These are phyloP conservation scores for Physcia stellaris DNA, from an alignment of 495 filamentous ascomycete genomes.

Conservation along the genomic window DNA sequence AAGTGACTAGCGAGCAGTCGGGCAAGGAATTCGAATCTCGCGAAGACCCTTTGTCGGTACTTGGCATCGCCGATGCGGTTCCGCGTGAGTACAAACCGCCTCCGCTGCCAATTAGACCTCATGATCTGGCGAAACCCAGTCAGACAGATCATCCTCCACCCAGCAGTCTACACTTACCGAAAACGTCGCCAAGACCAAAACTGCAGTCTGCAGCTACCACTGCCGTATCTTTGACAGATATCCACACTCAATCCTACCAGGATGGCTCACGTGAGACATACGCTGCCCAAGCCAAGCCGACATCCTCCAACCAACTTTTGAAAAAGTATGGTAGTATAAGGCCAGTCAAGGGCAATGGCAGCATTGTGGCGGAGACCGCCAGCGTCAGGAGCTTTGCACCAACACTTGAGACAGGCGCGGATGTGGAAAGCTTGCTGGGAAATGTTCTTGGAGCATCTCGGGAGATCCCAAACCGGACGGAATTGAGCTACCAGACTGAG, in stretches of 20 bases:
- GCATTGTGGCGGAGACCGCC: constrained; percentile 62
- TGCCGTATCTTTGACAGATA: constrained; percentile 64
- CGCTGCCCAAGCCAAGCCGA: constrained; percentile 30
- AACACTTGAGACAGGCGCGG: constrained; percentile 56
- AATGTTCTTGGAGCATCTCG: constrained; percentile 40
- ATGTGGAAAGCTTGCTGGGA: constrained; percentile 70
- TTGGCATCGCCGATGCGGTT: too few species aligned
- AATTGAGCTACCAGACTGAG: constrained; percentile 43
- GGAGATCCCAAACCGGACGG: constrained; percentile 47
- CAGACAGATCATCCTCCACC: constrained; percentile 20
- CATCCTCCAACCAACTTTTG: constrained; percentile 23
- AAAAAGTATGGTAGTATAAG: constrained; percentile 28
- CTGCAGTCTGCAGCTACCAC: constrained; percentile 70
- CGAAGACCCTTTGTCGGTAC: too few species aligned
- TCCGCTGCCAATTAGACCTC: constrained; percentile 58
- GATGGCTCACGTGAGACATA: constrained; percentile 49
- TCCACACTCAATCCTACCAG: constrained; percentile 57
- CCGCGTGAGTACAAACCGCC: too few species aligned
- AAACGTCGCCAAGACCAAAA: constrained; percentile 21
- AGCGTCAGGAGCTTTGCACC: constrained; percentile 76
- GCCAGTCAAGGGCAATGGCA: constrained; percentile 33
- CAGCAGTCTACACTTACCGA: constrained; percentile 16
- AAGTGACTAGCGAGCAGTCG: too few species aligned
- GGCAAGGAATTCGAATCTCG: too few species aligned
- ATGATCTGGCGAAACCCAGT: constrained; percentile 28